Base-by-base conservation (phyloP, 1,284 basidiomycete species). In the Cryptococcus neoformans region DNA sequence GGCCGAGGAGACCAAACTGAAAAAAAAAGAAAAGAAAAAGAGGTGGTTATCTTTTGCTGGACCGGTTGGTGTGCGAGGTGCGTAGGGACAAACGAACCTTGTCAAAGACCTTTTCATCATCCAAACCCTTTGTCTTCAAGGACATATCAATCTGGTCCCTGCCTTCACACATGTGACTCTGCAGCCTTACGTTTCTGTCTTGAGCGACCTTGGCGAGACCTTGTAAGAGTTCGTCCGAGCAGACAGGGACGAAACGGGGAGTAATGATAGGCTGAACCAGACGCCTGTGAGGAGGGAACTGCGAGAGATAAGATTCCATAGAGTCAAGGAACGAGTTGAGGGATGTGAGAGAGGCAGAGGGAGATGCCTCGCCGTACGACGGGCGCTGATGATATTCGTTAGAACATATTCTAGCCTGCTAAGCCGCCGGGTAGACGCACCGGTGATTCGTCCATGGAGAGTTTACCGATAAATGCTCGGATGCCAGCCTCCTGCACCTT, bases 161-260 rank as follows among this genome's bases (percentile, higher is more conserved):
- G 2, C 87, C 83, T 70, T 91, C 89, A 1, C 88, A 86, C 65
- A 91, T 77, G 67, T 91, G 89, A 61, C 85, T 88, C 68, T 90
- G 89, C 1, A 90, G 76, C 53, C 81, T 79, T 8, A 86, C 72
- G 9, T 75, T 75, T 45, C 80, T 67, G 17, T 72, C 69, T 37
- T 72, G 54, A 0, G 84, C 80, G 0, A 90, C 73, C 10, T 79
- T 69, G 5, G 83, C 84, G 0, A 91, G 77, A 5, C 83, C 84
- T n/a, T 62, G 58, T 0, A 90, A 79, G 39, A 90, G 78, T 51
- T 82, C 83, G 53, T 87, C 80, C 0, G 87, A 86, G 70, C 88
- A 91, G 0, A 88, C 88, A 0, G 89, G 89, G 2, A 90, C 85
- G 63, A 91, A 91, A 6, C 89, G 83, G 2, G 89, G 89, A 0